Evolutionary conservation across 768 basidiomycete genomes (phyloP), one percentile per base, ranked within the genome.

Genomic region (Tricholoma terreum): DNA sequence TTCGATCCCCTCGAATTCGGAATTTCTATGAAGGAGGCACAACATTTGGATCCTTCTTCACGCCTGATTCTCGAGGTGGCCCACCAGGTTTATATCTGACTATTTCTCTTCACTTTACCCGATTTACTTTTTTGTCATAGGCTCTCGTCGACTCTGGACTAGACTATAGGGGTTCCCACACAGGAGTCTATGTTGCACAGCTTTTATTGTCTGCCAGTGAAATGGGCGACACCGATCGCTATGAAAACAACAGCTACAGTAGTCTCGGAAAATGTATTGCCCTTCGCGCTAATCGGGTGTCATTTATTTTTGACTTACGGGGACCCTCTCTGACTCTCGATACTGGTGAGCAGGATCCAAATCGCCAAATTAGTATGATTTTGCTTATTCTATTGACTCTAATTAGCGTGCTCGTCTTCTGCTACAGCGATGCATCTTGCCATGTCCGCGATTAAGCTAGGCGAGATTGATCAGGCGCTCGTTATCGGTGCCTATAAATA

Each of bases 1-100:
- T 57, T 57, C 56, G 56, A 57, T 38, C 27, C 50, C 15, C 56
- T 51, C 11, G 56, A 57, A 43, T 57, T 57, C 27, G 56, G 56
- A 43, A 57, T 57, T 31, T 52, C 56, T 31, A 52, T 52, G 49
- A 57, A 34, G 17, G 56, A 57, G 22, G 56, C 56, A n/a, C 22
- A 53, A 40, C 50, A 57, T 22, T 24, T 57, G 34, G 56, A 57
- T 43, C 56, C 56, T 5, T 57, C 56, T 15, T 35, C 36, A 21
- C 56, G 56, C 43, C 35, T 57, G 22, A 21, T 35, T 21, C 33
- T 57, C n/a, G 56, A 57, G 33, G 49, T 50, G 14, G 27, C 49
- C 33, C 49, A 50, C 27, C 49, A 50, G 27, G 49, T 21, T 3
- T 50, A 34, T 31, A 17, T 3, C 9, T 50, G 27, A 19, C 49